phyloP scores from a whole-genome alignment of 257 asterid species.

The Nicotiana otophora region DNA sequence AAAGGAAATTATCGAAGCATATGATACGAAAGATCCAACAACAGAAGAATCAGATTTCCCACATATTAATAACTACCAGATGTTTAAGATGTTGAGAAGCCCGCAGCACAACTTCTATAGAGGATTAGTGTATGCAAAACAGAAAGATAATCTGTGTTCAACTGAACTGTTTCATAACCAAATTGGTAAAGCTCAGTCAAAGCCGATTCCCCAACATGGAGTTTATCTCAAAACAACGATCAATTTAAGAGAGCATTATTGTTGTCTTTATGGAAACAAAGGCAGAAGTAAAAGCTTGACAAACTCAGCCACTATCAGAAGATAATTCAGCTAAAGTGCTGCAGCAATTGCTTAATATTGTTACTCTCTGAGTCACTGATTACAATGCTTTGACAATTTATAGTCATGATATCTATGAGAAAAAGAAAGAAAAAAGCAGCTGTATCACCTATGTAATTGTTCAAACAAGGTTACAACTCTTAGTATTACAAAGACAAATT shows the following conservation, averaged over 20 bases:
- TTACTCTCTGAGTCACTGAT: slow-evolving; percentile 5
- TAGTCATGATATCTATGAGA: slow-evolving; percentile 9
- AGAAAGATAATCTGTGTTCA: neutral
- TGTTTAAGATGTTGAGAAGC: slow-evolving; percentile 1
- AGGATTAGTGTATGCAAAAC: slow-evolving; percentile 4
- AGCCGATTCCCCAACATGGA: neutral
- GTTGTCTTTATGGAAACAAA: neutral
- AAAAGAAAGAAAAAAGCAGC: slow-evolving; percentile 12
- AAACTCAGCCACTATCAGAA: neutral
- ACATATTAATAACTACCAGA: neutral
- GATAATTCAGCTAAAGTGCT: neutral
- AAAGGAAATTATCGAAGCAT: neutral
- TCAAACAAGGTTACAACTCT: slow-evolving; percentile 29
- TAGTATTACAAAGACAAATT: slow-evolving; percentile 24
- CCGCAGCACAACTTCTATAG: neutral
- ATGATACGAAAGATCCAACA: neutral
- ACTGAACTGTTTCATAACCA: neutral
- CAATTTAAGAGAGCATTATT: neutral
- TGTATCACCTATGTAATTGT: slow-evolving; percentile 32
- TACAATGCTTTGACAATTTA: slow-evolving; percentile 12
- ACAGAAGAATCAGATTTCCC: neutral
- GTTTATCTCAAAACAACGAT: neutral
- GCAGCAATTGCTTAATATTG: neutral
- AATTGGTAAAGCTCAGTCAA: neutral
- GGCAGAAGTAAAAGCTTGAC: neutral